Percentiles rank a stretch among this genome's conserved stretches.
Conservation (phyloP, 139 green algal genomes). For the Medakamo hakoo region DNA sequence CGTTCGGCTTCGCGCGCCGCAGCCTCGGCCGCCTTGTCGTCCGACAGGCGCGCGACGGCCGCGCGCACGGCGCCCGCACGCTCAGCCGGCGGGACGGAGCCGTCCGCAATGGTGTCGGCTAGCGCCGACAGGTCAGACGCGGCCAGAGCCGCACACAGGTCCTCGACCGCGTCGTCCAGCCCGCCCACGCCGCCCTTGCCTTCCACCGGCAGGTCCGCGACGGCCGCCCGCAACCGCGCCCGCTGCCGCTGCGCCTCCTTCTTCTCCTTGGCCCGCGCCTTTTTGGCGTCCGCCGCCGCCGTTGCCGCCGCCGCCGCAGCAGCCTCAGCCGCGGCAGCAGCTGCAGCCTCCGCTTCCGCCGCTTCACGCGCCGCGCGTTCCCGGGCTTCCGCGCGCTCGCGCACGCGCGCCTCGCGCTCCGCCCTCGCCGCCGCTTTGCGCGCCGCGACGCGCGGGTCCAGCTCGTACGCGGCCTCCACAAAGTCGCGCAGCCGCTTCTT, state of each 20-base stretch:
- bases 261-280: slow-evolving; percentile 63
- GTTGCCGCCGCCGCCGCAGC: slow-evolving; percentile 23
- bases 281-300: slow-evolving; percentile 31
- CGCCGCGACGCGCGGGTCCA: slow-evolving; percentile 57
- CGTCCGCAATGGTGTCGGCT: slow-evolving; percentile 15
- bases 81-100: background rate
- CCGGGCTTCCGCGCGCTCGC: slow-evolving; percentile 21
- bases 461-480: slow-evolving; percentile 66
- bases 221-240: slow-evolving; percentile 23
- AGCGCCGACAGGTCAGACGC: slow-evolving; percentile 25
- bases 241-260: slow-evolving; percentile 69
- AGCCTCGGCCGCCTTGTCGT: slow-evolving; percentile 5
- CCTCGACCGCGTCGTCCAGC: slow-evolving; percentile 37
- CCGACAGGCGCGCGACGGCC: background rate
- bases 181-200: background rate
- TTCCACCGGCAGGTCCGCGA: background rate
- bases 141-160: slow-evolving; percentile 33
- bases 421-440: slow-evolving; percentile 55
- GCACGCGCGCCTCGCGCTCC: slow-evolving; percentile 27
- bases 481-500: slow-evolving; percentile 61
- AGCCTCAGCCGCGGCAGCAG: slow-evolving; percentile 10
- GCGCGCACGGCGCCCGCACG: slow-evolving; percentile 10
- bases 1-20: slow-evolving; percentile 11
- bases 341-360: slow-evolving; percentile 24
- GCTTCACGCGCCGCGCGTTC: no score